Conservation (phyloP, 2,329 filamentous ascomycete genomes). For the Cladophialophora psammophila region DNA sequence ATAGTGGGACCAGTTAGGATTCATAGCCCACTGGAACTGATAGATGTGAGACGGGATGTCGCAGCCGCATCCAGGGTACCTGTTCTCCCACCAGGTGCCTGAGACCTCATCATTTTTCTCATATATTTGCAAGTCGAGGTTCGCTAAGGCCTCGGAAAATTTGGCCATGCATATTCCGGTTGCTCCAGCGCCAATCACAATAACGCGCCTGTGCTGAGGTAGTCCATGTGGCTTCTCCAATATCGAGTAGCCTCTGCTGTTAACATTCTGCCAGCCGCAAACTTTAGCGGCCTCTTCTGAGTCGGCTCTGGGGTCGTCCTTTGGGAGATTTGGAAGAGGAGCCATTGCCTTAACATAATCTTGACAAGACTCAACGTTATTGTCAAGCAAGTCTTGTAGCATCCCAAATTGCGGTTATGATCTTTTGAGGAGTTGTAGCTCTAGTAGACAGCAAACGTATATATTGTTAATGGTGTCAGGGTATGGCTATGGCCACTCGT, state of each 20-base stretch:
- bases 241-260: neutral
- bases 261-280: slow-evolving; percentile 1
- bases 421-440: neutral
- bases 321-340: neutral
- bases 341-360: neutral
- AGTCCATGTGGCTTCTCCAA: slow-evolving; percentile 9
- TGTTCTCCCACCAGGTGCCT: slow-evolving; percentile 53
- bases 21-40: slow-evolving; percentile 47
- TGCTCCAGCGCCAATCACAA: slow-evolving; percentile 5
- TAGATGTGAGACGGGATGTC: slow-evolving; percentile 68
- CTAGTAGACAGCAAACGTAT: neutral
- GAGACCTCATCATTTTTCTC: slow-evolving; percentile 52
- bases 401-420: neutral
- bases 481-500: neutral
- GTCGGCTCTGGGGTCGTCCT: slow-evolving; percentile 1
- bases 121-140: slow-evolving; percentile 43
- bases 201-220: neutral
- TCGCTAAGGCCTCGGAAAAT: slow-evolving; percentile 2
- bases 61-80: slow-evolving; percentile 56
- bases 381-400: neutral
- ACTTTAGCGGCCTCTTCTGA: slow-evolving; percentile 3
- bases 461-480: neutral
- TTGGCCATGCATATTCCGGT: neutral
- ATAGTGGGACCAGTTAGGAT: slow-evolving; percentile 48
- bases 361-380: neutral